Evolutionary conservation across 306 rosid genomes (phyloP).

Genomic region (Vicia faba): DNA sequence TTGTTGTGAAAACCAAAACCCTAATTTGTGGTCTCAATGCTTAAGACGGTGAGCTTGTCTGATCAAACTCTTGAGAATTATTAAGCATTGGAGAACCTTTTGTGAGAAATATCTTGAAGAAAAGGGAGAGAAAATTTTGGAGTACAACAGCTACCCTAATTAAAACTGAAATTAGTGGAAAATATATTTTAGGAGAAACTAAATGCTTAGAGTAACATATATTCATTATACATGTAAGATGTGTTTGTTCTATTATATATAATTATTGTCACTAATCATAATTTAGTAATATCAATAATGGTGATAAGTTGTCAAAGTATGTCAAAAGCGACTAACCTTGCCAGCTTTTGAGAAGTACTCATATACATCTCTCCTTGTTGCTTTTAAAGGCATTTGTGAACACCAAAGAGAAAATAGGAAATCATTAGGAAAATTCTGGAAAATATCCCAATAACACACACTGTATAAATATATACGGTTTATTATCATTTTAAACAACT

Average conservation of each 20-base stretch:
- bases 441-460: slow-evolving; percentile 7
- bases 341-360: slow-evolving; percentile 96
- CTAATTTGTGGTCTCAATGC: too few species aligned
- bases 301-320: neutral
- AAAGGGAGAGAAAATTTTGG: too few species aligned
- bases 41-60: too few species aligned
- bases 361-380: slow-evolving; percentile 86
- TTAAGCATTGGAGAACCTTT: too few species aligned
- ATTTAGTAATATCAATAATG: slow-evolving; percentile 16
- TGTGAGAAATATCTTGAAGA: too few species aligned
- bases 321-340: slow-evolving; percentile 64
- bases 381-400: slow-evolving; percentile 93
- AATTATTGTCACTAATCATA: slow-evolving; percentile 27
- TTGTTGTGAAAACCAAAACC: too few species aligned
- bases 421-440: slow-evolving; percentile 31
- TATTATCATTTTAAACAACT: neutral
- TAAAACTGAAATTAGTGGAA: slow-evolving; percentile 58
- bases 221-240: slow-evolving; percentile 35
- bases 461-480: neutral
- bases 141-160: slow-evolving; percentile 45
- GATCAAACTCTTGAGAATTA: too few species aligned
- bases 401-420: slow-evolving; percentile 37
- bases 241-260: slow-evolving; percentile 20
- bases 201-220: slow-evolving; percentile 48
- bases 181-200: slow-evolving; percentile 56